Percentiles rank a stretch among this genome's conserved stretches.
Conservation (phyloP, 2,329 filamentous ascomycete genomes). For the Penicillium sumatraense region DNA sequence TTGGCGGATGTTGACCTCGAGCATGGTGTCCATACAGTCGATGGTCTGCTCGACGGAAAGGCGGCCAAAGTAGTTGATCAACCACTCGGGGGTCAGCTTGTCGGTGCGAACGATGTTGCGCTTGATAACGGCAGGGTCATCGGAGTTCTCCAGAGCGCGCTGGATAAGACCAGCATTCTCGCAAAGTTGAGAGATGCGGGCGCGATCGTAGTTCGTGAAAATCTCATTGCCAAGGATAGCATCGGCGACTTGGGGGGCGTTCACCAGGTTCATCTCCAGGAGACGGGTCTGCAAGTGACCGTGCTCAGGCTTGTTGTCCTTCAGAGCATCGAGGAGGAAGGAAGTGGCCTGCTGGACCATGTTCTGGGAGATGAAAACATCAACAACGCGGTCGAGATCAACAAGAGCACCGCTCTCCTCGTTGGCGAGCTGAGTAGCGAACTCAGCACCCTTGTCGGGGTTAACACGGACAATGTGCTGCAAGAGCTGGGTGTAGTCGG, state of each 20-base stretch:
- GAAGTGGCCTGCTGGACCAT: slow-evolving; percentile 98
- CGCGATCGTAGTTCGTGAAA: slow-evolving; percentile 96
- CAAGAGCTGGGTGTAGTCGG: slow-evolving; percentile 91
- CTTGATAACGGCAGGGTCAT: slow-evolving; percentile 88
- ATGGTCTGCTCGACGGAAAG: slow-evolving; percentile 94
- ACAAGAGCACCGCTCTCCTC: slow-evolving; percentile 85
- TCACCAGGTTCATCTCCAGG: slow-evolving; percentile 96
- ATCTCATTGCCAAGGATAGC: slow-evolving; percentile 98
- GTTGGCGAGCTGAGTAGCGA: slow-evolving; percentile 89
- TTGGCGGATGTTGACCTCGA: slow-evolving; percentile 94
- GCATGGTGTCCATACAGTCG: slow-evolving; percentile 94
- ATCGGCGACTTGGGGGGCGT: slow-evolving; percentile 95
- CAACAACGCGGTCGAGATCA: slow-evolving; percentile 91
- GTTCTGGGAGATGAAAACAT: slow-evolving; percentile 97
- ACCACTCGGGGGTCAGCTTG: slow-evolving; percentile 88
- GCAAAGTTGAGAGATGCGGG: slow-evolving; percentile 85
- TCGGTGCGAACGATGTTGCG: slow-evolving; percentile 82
- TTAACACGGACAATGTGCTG: slow-evolving; percentile 91
- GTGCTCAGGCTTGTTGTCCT: slow-evolving; percentile 93
- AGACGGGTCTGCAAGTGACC: slow-evolving; percentile 91
- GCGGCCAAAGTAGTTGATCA: slow-evolving; percentile 90
- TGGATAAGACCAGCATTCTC: slow-evolving; percentile 88
- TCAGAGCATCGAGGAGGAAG: slow-evolving; percentile 94
- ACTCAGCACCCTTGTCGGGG: slow-evolving; percentile 92
- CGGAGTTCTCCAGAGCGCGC: slow-evolving; percentile 91